Conservation (phyloP, 2,329 filamentous ascomycete species). For the Epicoccum nigrum region DNA sequence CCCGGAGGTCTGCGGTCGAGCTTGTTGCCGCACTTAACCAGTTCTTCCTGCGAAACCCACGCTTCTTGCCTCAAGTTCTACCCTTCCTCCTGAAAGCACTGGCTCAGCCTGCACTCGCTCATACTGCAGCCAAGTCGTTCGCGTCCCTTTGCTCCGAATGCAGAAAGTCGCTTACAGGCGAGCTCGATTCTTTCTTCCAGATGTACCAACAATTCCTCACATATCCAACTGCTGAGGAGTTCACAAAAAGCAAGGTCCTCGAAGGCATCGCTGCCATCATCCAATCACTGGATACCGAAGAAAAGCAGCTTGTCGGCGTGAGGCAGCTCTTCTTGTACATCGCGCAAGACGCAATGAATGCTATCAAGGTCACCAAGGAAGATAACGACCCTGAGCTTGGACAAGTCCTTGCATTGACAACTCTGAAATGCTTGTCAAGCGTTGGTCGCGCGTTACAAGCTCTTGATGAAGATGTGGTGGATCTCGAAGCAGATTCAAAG, state of each 20-base stretch:
- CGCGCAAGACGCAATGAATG: conserved; percentile 62
- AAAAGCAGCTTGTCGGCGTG: conserved; percentile 61
- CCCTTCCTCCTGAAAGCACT: conserved; percentile 77
- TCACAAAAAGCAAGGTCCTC: conserved; percentile 75
- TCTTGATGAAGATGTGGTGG: conserved; percentile 69
- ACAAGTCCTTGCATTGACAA: conserved; percentile 55
- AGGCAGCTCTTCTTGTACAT: conserved; percentile 66
- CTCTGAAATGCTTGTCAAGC: conserved; percentile 70
- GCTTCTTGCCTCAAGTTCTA: conserved; percentile 71
- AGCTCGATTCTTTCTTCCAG: conserved; percentile 71
- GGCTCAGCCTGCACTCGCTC: conserved; percentile 65
- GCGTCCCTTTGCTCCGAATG: conserved; percentile 77
- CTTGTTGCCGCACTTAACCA: conserved; percentile 75
- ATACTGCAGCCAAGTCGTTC: conserved; percentile 77
- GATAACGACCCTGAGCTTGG: conserved; percentile 48
- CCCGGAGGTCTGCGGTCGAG: conserved; percentile 71
- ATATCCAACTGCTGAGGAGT: conserved; percentile 66
- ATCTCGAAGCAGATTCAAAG: conserved; percentile 63
- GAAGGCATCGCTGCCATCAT: conserved; percentile 77
- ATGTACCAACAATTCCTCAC: conserved; percentile 72
- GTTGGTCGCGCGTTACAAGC: conserved; percentile 76
- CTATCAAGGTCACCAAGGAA: conserved; percentile 39
- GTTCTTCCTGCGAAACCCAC: conserved; percentile 75
- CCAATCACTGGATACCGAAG: conserved; percentile 69
- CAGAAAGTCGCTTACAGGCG: conserved; percentile 68